Evolutionary conservation across 176 grass and related monocot genomes (phyloP).

Genomic region (Rhipidocladum racemiflorum): DNA sequence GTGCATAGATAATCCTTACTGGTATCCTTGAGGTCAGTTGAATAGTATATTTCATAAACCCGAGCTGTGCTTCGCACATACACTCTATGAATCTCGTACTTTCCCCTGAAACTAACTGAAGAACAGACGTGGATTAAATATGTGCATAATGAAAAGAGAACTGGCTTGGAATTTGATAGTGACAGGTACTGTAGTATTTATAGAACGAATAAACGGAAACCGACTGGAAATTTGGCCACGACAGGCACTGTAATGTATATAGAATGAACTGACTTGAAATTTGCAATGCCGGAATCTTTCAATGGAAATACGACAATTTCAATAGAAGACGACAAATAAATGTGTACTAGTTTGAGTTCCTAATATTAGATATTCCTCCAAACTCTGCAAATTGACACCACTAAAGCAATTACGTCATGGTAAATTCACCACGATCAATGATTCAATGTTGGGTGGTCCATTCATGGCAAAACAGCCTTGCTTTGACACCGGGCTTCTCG

Average conservation of each 20-base stretch:
- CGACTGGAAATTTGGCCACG: neutral
- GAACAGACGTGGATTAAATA: conserved; percentile 34
- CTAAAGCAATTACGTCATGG: neutral
- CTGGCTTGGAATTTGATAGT: neutral
- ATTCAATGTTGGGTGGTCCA: neutral
- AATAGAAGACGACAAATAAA: conserved; percentile 14
- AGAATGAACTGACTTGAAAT: neutral
- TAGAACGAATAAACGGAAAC: conserved; percentile 12
- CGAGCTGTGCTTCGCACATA: conserved; percentile 74
- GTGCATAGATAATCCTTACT: conserved; percentile 84
- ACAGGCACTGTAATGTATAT: neutral
- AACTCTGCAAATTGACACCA: neutral
- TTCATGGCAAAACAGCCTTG: neutral
- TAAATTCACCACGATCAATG: neutral
- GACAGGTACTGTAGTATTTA: neutral
- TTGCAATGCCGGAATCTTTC: neutral
- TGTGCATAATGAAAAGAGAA: neutral
- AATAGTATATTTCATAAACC: conserved; percentile 87
- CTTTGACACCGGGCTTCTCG: neutral
- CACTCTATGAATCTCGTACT: conserved; percentile 69
- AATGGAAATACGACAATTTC: neutral
- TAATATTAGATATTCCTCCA: neutral
- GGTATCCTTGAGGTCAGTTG: conserved; percentile 34
- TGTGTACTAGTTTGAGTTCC: neutral
- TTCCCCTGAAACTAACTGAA: conserved; percentile 65